Evolutionary conservation across 345 rosid genomes (phyloP), one percentile per base, ranked within the genome.

Genomic region (Arabidopsis arenosa): DNA sequence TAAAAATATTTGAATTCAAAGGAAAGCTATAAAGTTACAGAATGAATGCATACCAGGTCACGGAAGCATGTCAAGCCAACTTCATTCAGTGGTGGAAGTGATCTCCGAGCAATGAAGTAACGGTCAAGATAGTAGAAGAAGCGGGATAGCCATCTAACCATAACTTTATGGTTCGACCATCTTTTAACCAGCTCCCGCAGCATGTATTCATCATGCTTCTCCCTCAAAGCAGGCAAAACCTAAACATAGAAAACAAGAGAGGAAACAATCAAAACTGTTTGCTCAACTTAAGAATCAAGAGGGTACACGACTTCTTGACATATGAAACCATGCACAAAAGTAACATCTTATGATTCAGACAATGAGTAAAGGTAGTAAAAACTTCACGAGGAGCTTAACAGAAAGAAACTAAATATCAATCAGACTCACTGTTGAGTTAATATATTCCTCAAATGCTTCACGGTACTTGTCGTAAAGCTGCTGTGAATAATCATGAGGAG

Each of bases 101-200:
- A 84, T 74, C 90, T 88, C 72, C 90, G 85, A 41, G 93, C 82
- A 68, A 91, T 85, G 66, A 88, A 93, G 82, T 91, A 89, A 41
- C 98, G 96, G 79, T 93, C 98, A 41, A 93, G 90, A 74, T 91
- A 93, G 75, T 85, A 58, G 78, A 93, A 93, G 85, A 93, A 91
- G 9, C 93, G 90, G 26, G 93, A 91, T 57, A 93, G 78, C 98
- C 93, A 91, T 79, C 91, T 70, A 28, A 89, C 96, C 97, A 93
- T 89, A 26, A 89, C 76, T 84, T 91, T 93, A 81, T 93, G 96
- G 85, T 91, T 93, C 35, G 79, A 65, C 98, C 97, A 93, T 76
- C 98, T 88, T 65, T 70, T 88, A 68, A 84, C 92, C 66, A 93
- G 82, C 81, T 93, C 98, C 70, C 91, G 84, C 75, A 93, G 82